These are phyloP conservation scores for Phytopythium delawarense DNA, from an alignment of 352 stramenopile genomes.

Conservation along the genomic window DNA sequence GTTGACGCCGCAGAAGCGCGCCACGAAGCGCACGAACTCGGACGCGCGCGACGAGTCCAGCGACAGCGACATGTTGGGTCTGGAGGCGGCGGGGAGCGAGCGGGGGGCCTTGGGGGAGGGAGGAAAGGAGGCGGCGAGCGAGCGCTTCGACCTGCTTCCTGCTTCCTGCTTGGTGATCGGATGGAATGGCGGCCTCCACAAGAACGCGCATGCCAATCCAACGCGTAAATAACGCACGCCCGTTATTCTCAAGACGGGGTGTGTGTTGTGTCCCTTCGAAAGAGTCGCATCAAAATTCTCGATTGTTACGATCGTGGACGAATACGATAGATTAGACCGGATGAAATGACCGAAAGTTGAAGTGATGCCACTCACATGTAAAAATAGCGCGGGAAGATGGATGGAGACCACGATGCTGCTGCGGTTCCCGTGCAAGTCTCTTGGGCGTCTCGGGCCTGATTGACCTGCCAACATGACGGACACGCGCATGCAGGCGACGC, in stretches of 20 bases:
- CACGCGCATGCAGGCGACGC: not conserved
- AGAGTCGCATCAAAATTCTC: too few relatives aligned
- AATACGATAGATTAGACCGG: too few relatives aligned
- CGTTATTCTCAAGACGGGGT: not conserved
- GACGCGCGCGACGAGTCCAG: conserved; percentile 72
- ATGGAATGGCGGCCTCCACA: not conserved
- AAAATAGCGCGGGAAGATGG: too few relatives aligned
- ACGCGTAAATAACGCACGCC: not conserved
- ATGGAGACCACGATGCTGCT: too few relatives aligned
- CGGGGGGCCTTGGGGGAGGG: not conserved
- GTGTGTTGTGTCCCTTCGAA: too few relatives aligned
- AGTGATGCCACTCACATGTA: too few relatives aligned
- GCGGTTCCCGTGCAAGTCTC: too few relatives aligned
- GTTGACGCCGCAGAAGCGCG: conserved; percentile 76
- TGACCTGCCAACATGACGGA: not conserved
- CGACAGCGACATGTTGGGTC: conserved; percentile 61
- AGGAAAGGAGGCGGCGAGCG: not conserved
- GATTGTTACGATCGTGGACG: too few relatives aligned
- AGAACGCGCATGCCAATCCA: not conserved
- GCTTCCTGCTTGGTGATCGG: not conserved
- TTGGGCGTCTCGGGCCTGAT: too few relatives aligned
- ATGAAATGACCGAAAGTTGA: too few relatives aligned
- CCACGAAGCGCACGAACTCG: conserved; percentile 78
- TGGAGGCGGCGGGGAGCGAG: not conserved
- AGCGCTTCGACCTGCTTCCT: not conserved